These are phyloP conservation scores for Exophiala sp. DNA, from an alignment of 2,329 filamentous ascomycete genomes.

Conservation along the genomic window DNA sequence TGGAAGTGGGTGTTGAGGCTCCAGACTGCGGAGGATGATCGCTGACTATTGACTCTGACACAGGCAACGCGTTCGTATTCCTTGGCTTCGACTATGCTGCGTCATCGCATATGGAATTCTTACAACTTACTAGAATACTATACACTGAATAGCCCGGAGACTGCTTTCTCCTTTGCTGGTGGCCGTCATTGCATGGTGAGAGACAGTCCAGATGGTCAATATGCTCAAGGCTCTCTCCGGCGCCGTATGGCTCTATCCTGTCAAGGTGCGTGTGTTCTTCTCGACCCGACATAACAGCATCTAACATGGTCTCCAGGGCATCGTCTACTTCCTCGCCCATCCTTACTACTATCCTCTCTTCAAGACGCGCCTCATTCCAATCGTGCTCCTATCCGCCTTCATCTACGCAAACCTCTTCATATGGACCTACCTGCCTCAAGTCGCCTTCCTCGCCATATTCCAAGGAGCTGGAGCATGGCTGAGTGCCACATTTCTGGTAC, in stretches of 20 bases:
- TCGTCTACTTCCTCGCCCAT: constrained; percentile 73
- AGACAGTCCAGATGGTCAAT: constrained; percentile 2
- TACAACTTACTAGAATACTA: too few species aligned
- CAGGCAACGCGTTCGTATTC: too few species aligned
- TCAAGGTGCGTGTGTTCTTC: constrained; percentile 38
- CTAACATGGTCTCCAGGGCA: constrained; percentile 48
- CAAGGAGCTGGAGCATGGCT: constrained; percentile 83
- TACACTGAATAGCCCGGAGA: too few species aligned
- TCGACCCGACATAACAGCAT: background rate
- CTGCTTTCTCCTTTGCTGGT: too few species aligned
- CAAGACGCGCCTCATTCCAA: constrained; percentile 67
- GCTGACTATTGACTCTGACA: too few species aligned
- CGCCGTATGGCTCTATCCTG: constrained; percentile 45
- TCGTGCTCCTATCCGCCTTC: constrained; percentile 72
- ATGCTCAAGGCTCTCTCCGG: constrained; percentile 11
- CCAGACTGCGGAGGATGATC: too few species aligned
- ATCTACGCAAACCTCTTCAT: constrained; percentile 82
- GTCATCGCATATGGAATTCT: too few species aligned
- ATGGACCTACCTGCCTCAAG: constrained; percentile 82
- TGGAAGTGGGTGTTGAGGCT: too few species aligned
- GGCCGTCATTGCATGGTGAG: constrained; percentile 8
- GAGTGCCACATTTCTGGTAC: constrained; percentile 76
- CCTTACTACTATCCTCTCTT: constrained; percentile 79
- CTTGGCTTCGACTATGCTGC: too few species aligned
- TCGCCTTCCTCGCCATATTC: constrained; percentile 81